phyloP scores from a whole-genome alignment of 2,329 filamentous ascomycete genomes.

The Didymella pomorum region DNA sequence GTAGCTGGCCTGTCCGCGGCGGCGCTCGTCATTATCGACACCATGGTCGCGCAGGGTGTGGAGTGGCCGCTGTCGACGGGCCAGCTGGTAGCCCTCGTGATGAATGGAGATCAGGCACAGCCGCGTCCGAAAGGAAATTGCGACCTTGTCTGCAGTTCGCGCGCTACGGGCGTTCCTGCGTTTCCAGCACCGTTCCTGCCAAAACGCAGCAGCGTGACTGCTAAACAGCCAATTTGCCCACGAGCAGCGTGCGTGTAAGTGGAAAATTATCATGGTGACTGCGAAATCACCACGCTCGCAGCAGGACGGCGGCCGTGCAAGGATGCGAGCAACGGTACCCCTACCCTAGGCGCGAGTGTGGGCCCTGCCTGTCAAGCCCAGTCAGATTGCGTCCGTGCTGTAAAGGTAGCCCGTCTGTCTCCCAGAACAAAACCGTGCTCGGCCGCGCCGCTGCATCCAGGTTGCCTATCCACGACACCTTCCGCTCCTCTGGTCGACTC shows the following conservation, averaged over 20 bases:
- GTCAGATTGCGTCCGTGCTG: slow-evolving; percentile 18
- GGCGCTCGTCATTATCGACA: slow-evolving; percentile 19
- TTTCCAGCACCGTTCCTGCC: slow-evolving; percentile 3
- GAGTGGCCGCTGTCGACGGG: slow-evolving; percentile 19
- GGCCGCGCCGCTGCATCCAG: slow-evolving; percentile 29
- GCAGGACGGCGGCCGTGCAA: slow-evolving; percentile 10
- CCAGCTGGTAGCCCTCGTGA: slow-evolving; percentile 21
- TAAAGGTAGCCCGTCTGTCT: slow-evolving; percentile 15
- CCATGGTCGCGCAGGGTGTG: slow-evolving; percentile 17
- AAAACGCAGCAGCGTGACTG: slow-evolving; percentile 1
- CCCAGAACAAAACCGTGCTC: slow-evolving; percentile 31
- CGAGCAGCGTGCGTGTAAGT: neutral
- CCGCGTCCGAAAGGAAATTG: slow-evolving; percentile 21
- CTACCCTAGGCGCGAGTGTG: slow-evolving; percentile 16
- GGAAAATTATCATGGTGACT: slow-evolving; percentile 6
- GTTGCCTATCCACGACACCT: slow-evolving; percentile 33
- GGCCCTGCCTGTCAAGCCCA: slow-evolving; percentile 17
- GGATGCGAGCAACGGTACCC: slow-evolving; percentile 20
- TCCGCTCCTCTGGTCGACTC: slow-evolving; percentile 29
- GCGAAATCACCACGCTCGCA: slow-evolving; percentile 13
- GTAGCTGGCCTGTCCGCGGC: slow-evolving; percentile 11
- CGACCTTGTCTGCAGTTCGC: slow-evolving; percentile 1
- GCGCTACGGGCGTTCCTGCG: slow-evolving; percentile 13
- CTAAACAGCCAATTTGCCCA: neutral
- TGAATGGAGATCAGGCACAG: slow-evolving; percentile 24